Base-by-base conservation (phyloP, 257 asterid genomes). In the Capsicum pubescens region DNA sequence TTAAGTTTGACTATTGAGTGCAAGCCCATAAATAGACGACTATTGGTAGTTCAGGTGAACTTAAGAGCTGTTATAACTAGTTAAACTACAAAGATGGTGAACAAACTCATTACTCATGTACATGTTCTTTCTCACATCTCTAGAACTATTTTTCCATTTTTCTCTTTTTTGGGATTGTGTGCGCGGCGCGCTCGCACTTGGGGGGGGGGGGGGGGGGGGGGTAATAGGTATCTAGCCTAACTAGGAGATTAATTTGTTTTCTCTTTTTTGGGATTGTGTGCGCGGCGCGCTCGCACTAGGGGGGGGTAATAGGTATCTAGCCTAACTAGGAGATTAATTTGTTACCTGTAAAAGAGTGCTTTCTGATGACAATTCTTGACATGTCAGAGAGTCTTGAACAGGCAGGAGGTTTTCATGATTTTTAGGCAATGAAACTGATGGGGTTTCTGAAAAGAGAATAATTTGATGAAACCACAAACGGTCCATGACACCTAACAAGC, bases 391-490 rank as follows among this genome's bases (percentile, higher is more conserved):
- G 35, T 60, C 32, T 26, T 84, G 64, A 5, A 82, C n/a, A 71
- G 79, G 79, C 35, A 44, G 36, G 57, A 16, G 14, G 19, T 88
- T 46, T 80, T 87, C 82, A 83, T 32, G 15, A 56, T 44, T 59
- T 57, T 80, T 81, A 16, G 81, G 54, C 0, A 9, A 14, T 5
- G 36, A 82, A 9, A 67, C 7, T 0, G 67, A 57, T 3, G 88
- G 9, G 19, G 91, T 21, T 56, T 86, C 88, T 9, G 88, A 48
- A 78, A 82, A 84, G 42, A 92, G 90, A 83, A 90, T 68, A 19
- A 77, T 83, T 14, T 88, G 87, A 85, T 89, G 91, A 85, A 88
- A 92, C 97, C 96, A 92, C 35, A 93, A 91, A 56, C 80, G 83
- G 81, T 92, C 96, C 94, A 92, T 91, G 54, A 85, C 79, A 5